Evolutionary conservation across 495 filamentous ascomycete species (phyloP).

Genomic region (Hyaloscypha hepaticicola): DNA sequence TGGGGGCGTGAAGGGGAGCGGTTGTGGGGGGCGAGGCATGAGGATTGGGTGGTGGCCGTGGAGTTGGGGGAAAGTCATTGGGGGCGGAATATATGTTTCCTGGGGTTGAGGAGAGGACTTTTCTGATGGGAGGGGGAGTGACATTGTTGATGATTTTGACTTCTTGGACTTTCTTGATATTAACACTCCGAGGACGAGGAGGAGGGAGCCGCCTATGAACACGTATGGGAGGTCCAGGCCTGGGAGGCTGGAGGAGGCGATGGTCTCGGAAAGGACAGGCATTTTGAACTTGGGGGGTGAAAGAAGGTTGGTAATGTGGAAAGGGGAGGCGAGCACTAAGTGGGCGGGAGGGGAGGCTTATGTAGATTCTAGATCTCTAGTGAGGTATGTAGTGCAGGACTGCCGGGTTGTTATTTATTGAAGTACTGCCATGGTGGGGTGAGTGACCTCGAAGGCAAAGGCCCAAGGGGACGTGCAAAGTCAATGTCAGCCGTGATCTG

Average conservation of each 20-base stretch:
- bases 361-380: constrained; percentile 4
- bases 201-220: constrained; percentile 6
- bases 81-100: neutral
- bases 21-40: constrained; percentile 3
- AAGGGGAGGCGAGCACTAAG: neutral
- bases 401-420: neutral
- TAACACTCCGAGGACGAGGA: constrained; percentile 5
- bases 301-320: neutral
- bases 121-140: neutral
- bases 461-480: neutral
- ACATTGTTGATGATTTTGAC: neutral
- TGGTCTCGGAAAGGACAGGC: constrained; percentile 24
- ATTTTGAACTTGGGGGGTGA: constrained; percentile 14
- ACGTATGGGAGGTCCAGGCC: neutral
- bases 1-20: constrained; percentile 15
- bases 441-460: neutral
- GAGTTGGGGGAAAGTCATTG: neutral
- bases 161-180: constrained; percentile 1
- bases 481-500: constrained; percentile 19
- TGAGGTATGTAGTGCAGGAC: neutral
- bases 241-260: neutral
- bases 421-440: constrained; percentile 6
- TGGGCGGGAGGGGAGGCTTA: constrained; percentile 9
- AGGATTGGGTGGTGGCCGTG: neutral
- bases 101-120: neutral